Conservation (phyloP, 768 basidiomycete species). For the Goffeauzyma gilvescens region DNA sequence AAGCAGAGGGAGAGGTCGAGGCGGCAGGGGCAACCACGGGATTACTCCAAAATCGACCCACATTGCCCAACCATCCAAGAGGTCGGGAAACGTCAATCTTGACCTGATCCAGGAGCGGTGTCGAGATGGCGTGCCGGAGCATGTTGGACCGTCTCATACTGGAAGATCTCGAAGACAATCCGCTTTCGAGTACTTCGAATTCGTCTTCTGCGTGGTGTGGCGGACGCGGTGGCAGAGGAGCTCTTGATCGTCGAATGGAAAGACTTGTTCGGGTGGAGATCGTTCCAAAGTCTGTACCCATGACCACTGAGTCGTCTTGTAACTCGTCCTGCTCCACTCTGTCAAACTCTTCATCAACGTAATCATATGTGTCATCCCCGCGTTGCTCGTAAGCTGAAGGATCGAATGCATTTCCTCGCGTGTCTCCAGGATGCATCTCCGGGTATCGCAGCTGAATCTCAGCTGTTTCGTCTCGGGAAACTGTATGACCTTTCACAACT, state of each 20-base stretch:
- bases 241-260: conserved; percentile 2
- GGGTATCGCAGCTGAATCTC: too few species aligned
- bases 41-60: conserved; percentile 9
- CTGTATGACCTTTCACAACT: too few species aligned
- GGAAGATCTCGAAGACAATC: too few species aligned
- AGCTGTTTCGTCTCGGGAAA: too few species aligned
- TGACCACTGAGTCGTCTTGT: neutral
- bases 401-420: conserved; percentile 9
- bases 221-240: neutral
- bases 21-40: too few species aligned
- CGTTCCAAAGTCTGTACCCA: neutral
- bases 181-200: neutral
- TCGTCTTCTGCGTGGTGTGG: neutral
- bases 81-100: too few species aligned
- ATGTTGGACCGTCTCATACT: too few species aligned
- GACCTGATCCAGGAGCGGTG: conserved; percentile 3
- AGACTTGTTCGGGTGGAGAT: neutral
- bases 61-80: conserved; percentile 5
- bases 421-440: too few species aligned
- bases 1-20: too few species aligned
- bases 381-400: conserved; percentile 5
- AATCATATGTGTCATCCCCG: too few species aligned
- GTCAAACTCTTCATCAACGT: conserved; percentile 3
- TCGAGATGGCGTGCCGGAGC: conserved; percentile 7
- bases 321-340: conserved; percentile 1